Evolutionary conservation across 148 eudicot genomes (phyloP), one percentile per base, ranked within the genome.

Genomic region (Nyssa sinensis): DNA sequence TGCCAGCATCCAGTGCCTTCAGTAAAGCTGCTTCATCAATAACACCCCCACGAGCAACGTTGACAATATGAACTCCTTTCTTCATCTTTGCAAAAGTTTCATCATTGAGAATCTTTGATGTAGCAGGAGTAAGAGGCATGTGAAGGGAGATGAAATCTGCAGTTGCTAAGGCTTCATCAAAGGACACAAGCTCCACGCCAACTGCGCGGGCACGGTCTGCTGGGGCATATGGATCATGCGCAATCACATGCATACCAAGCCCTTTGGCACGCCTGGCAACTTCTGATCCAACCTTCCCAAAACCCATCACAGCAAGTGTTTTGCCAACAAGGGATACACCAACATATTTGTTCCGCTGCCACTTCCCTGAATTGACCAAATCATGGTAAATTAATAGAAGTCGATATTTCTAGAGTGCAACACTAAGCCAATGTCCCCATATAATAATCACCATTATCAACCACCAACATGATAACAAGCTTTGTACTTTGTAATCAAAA

Each of bases 251-350:
- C 98, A 95, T 95, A 53, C 98, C 98, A n/a, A 95, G 98, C 53
- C 97, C 98, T 92, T 95, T 95, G 53, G 97, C 98, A 74, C 97
- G 96, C 84, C 98, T 92, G 4, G 98, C 93, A 66, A 94, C 96
- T 81, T 95, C 98, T 11, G 97, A 83, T 59, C 98, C 98, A 74
- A 94, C 98, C 81, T 94, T 94, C 34, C 98, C 98, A 47, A 95
- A 95, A 11, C 98, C 98, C 89, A 95, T 74, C 44, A 95, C 90
- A 29, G 93, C 98, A 67, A 95, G 94, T 64, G 93, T 95, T 81
- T 95, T 95, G 23, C 98, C 98, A 69, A 95, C 97, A 57, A 95
- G 92, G 17, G 98, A 95, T 27, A 90, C 98, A 66, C 98, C 98
- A 37, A 92, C 94, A 66, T 95, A 95, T 79, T 92, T 95, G 87